A percentile compares a stretch with the other conserved stretches of the same genome.
These are phyloP conservation scores for Diospyros lotus DNA, from an alignment of 148 eudicot genomes.

Conservation along the genomic window DNA sequence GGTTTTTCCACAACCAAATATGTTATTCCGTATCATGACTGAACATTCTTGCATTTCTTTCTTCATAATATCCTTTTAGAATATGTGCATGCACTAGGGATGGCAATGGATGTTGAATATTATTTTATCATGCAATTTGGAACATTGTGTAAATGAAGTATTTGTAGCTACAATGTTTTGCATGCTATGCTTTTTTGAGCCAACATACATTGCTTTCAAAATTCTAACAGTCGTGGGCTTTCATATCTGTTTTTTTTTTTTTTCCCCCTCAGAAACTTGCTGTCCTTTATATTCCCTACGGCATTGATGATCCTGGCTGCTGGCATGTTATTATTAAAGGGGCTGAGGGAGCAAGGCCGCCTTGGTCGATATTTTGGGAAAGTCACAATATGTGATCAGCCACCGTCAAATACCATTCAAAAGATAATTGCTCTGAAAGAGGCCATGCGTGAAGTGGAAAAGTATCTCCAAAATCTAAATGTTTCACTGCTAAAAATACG, in stretches of 20 bases:
- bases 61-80: not conserved
- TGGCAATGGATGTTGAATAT: no score
- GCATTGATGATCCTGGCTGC: conserved; percentile 56
- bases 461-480: conserved; percentile 67
- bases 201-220: not conserved
- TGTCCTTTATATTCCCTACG: conserved; percentile 59
- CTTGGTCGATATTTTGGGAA: conserved; percentile 84
- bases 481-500: conserved; percentile 74
- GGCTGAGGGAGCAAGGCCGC: conserved; percentile 83
- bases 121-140: not conserved
- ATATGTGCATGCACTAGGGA: not conserved
- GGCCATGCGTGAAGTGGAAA: conserved; percentile 85
- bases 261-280: conserved; percentile 72
- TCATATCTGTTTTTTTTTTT: not conserved
- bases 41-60: not conserved
- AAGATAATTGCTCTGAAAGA: conserved; percentile 82
- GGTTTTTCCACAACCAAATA: not conserved
- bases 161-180: conserved; percentile 6
- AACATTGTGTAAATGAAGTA: not conserved
- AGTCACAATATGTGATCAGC: conserved; percentile 82
- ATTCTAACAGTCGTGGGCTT: not conserved
- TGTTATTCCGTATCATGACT: not conserved
- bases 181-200: not conserved
- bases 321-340: conserved; percentile 63
- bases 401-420: conserved; percentile 93